A percentile compares a stretch with the other conserved stretches of the same genome.
Evolutionary conservation across 371 early-diverging fungal species (phyloP).

Genomic region (Rhizopus arrhizus): DNA sequence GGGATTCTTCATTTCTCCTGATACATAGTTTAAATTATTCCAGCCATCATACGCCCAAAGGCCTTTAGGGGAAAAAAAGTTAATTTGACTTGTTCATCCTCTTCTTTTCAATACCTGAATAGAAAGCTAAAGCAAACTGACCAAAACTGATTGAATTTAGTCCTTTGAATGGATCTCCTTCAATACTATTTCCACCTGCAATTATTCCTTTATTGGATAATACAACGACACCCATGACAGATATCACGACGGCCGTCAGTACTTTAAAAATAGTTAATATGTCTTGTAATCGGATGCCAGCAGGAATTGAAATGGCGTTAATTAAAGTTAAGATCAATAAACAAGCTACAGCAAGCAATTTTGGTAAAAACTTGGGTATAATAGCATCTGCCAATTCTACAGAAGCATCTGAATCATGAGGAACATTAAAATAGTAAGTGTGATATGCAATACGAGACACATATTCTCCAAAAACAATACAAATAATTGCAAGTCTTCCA

Average conservation of each 20-base stretch:
- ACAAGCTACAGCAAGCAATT: slow-evolving; percentile 68
- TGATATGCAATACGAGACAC: slow-evolving; percentile 66
- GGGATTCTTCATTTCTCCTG: slow-evolving; percentile 89
- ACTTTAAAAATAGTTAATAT: slow-evolving; percentile 81
- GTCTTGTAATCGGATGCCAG: slow-evolving; percentile 81
- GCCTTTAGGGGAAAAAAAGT: slow-evolving; percentile 35
- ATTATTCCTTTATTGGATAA: slow-evolving; percentile 61
- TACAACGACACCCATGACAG: slow-evolving; percentile 72
- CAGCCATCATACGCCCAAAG: slow-evolving; percentile 94
- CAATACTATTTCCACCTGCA: slow-evolving; percentile 54
- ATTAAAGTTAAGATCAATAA: slow-evolving; percentile 68
- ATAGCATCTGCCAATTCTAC: slow-evolving; percentile 52
- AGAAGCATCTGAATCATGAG: slow-evolving; percentile 48
- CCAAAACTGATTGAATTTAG: slow-evolving; percentile 59
- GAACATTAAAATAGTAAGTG: slow-evolving; percentile 53
- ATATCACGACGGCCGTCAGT: slow-evolving; percentile 76
- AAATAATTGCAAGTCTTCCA: slow-evolving; percentile 77
- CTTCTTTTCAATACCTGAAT: slow-evolving; percentile 54
- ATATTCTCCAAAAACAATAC: slow-evolving; percentile 79
- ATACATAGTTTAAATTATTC: slow-evolving; percentile 88
- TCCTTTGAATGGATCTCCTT: slow-evolving; percentile 67
- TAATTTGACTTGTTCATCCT: not conserved
- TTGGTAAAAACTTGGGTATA: slow-evolving; percentile 64
- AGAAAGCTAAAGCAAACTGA: slow-evolving; percentile 78
- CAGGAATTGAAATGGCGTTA: slow-evolving; percentile 71